phyloP scores from a whole-genome alignment of 179 eudicot species.

The Patellifolia procumbens region DNA sequence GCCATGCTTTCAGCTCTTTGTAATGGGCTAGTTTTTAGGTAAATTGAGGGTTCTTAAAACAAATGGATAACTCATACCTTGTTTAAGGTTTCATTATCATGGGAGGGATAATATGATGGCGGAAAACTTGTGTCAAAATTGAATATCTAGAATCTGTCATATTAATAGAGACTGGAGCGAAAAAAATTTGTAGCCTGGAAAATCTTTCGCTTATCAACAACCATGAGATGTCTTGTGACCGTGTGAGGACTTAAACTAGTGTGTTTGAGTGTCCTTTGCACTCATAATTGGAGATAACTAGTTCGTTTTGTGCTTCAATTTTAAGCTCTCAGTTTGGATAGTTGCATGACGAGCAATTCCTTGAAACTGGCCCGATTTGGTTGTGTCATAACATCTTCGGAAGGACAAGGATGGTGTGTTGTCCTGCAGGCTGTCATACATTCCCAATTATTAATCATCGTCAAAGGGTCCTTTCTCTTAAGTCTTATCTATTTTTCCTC shows the following conservation, averaged over 20 bases:
- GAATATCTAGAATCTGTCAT: neutral
- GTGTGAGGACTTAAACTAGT: neutral
- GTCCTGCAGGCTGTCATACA: neutral
- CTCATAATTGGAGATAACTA: neutral
- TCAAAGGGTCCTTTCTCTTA: neutral
- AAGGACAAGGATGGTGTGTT: neutral
- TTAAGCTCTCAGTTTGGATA: neutral
- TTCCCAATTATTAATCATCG: neutral
- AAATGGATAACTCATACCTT: neutral
- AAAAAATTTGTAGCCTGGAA: neutral
- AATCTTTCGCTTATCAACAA: neutral
- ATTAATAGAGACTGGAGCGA: neutral
- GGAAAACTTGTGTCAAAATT: neutral
- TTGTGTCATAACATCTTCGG: neutral
- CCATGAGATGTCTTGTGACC: neutral
- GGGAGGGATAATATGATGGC: neutral
- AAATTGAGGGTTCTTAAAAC: neutral
- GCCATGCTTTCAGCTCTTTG: too few relatives aligned
- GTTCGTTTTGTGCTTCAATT: neutral
- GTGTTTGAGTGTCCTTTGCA: neutral
- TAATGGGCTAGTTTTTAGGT: neutral
- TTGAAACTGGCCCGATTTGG: neutral
- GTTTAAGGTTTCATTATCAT: neutral
- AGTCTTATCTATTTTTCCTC: neutral
- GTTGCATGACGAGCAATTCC: neutral